These are phyloP conservation scores for Penicillium digitatum DNA, from an alignment of 2,329 filamentous ascomycete species.

Conservation along the genomic window DNA sequence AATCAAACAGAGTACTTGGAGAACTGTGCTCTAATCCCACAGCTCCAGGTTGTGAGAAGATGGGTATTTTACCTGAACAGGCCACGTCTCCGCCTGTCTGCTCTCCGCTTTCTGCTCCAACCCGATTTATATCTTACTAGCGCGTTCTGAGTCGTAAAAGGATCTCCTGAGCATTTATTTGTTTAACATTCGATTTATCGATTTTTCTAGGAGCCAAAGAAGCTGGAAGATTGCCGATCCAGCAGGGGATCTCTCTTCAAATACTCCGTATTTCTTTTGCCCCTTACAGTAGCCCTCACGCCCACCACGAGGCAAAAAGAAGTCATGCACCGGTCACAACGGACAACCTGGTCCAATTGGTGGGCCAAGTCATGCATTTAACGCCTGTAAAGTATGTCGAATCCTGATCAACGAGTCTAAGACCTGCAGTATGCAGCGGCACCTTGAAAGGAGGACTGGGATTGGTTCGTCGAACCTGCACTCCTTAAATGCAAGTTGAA, in stretches of 20 bases:
- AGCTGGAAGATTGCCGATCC: slow-evolving; percentile 16
- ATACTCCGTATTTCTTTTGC: slow-evolving; percentile 3
- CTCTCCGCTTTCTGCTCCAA: neutral
- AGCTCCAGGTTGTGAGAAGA: neutral
- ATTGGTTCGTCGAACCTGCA: neutral
- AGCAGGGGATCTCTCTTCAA: slow-evolving; percentile 13
- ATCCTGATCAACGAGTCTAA: neutral
- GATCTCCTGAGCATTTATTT: neutral
- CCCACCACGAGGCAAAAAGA: slow-evolving; percentile 21
- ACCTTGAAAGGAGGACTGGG: neutral
- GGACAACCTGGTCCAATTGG: neutral
- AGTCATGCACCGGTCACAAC: neutral
- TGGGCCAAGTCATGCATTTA: neutral
- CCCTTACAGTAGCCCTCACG: slow-evolving; percentile 18
- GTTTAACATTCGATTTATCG: neutral
- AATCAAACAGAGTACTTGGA: neutral
- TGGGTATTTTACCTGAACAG: slow-evolving; percentile 16
- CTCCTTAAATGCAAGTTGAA: neutral
- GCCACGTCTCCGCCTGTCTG: slow-evolving; percentile 24
- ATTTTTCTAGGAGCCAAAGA: slow-evolving; percentile 1
- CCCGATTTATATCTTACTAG: slow-evolving; percentile 11
- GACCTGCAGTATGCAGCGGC: neutral
- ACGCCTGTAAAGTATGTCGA: neutral
- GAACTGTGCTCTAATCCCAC: neutral
- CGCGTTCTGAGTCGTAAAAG: slow-evolving; percentile 3